A percentile compares a stretch with the other conserved stretches of the same genome.
These are phyloP conservation scores for Friedmanniomyces simplex DNA, from an alignment of 495 filamentous ascomycete genomes.

Conservation along the genomic window DNA sequence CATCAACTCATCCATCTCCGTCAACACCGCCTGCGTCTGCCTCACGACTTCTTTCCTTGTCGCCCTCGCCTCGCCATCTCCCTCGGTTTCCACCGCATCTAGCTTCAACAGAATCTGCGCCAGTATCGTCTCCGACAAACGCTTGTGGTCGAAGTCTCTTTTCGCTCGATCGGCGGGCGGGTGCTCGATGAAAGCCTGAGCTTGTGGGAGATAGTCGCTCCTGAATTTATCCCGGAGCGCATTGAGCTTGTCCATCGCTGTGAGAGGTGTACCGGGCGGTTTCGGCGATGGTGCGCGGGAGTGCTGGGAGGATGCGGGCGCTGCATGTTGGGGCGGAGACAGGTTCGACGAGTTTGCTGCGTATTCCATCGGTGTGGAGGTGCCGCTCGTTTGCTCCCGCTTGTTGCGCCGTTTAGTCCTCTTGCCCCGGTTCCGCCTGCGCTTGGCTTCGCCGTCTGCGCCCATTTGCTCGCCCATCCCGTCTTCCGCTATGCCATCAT, in stretches of 20 bases:
- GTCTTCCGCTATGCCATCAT: conserved; percentile 39
- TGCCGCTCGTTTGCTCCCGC: conserved; percentile 8
- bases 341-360: conserved; percentile 10
- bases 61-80: conserved; percentile 51
- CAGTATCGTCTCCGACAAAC: conserved; percentile 72
- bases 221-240: conserved; percentile 53
- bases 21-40: conserved; percentile 58
- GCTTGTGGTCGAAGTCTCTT: conserved; percentile 66
- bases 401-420: conserved; percentile 22
- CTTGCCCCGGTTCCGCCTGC: conserved; percentile 36
- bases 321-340: conserved; percentile 9
- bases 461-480: conserved; percentile 46
- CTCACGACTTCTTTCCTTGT: conserved; percentile 65
- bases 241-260: conserved; percentile 61
- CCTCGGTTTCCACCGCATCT: conserved; percentile 68
- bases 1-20: conserved; percentile 45
- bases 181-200: conserved; percentile 48
- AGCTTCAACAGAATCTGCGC: conserved; percentile 74
- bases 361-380: conserved; percentile 23
- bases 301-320: conserved; percentile 29
- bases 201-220: conserved; percentile 48
- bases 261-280: conserved; percentile 32
- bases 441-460: conserved; percentile 44
- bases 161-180: conserved; percentile 64
- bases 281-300: conserved; percentile 32